Base-by-base conservation (phyloP, 768 basidiomycete species). In the Suillus sp. region DNA sequence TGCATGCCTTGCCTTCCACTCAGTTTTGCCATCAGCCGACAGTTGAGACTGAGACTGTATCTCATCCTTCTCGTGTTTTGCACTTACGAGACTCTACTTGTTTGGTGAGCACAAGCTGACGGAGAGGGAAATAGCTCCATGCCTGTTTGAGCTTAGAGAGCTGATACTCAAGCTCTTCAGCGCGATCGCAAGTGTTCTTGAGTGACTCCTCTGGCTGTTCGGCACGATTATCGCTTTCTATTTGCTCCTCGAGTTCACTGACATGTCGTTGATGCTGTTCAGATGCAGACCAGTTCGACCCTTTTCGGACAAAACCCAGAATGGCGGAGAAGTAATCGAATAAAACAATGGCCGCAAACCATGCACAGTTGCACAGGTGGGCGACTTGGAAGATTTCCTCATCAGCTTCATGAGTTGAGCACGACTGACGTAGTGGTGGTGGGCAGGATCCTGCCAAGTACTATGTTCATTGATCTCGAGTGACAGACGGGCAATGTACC, bases 141-240 rank as follows among this genome's bases (percentile, higher is more conserved):
- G 87, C 92, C 85, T 93, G 92, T 69, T 87, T 91, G 47, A 90
- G 77, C 71, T 90, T 92, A 14, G 88, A 86, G 27, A 95, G 78
- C 70, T 91, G 91, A 69, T 92, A 90, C 68, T 93, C 92, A 8
- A 94, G 82, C 70, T 93, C 91, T 64, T 91, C 91, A 4, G 89
- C 89, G 60, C 89, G 88, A 69, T 94, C 86, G 68, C 92, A 91
- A 30, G 88, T 88, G 69, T 92, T 87, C 71, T 88, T 88, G 55
- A 95, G 77, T 10, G 89, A 89, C 51, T 78, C 77, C 71, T 93
- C 92, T 27, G 93, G 76, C 48, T 82, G 82, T 66, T 93, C 92
- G 18, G 87, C 86, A 45, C 90, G 87, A 74, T 94, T 91, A 70
- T 95, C 92, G 64, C 84, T 88, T 73, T 93, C 86, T 22, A 95